Evolutionary conservation across 805 yeast species (phyloP), one percentile per base, ranked within the genome.

Genomic region (Nakazawaea anatomiae): DNA sequence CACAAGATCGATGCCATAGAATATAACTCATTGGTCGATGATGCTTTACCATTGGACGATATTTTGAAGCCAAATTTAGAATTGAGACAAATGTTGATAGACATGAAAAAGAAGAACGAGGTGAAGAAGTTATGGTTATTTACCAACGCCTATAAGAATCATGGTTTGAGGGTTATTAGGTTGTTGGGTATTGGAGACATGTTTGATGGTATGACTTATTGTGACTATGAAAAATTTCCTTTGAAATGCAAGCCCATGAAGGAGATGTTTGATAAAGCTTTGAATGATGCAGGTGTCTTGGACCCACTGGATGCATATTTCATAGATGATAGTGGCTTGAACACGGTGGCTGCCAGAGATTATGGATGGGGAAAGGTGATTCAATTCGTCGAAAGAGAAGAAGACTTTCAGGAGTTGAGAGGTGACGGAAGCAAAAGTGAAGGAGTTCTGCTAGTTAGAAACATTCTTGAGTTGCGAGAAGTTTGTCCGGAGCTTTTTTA

Each of bases 71-170:
- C 91, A 43, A 81, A 85, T 57, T 66, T 65, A 5, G 63, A 68
- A 39, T 68, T 85, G 50, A 72, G 91, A 54, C 66, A 74, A 29
- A 67, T 81, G 75, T 67, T 87, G 42, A 50, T 76, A 4, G 59
- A 67, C 8, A 57, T 87, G 57, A 73, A 66, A 52, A 58, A 64
- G 35, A 62, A 68, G n/a, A 73, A 79, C 1, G 78, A 81, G 55
- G 81, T 85, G 52, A 85, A 83, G 59, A 75, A 83, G 60, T 70
- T 92, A 55, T 92, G 99, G 99, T 75, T 94, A 42, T 87, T 89
- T 61, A 92, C 99, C 4, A 92, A 92, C 65, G 98, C 99, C 1
- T 92, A 92, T 70, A 83, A 85, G 63, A 89, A 82, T 60, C 99
- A 92, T 67, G 99, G 92, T 0, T 60, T 83, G 43, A 75, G 97